Evolutionary conservation across 345 rosid genomes (phyloP).

Genomic region (Eucalyptus guilfoylei): DNA sequence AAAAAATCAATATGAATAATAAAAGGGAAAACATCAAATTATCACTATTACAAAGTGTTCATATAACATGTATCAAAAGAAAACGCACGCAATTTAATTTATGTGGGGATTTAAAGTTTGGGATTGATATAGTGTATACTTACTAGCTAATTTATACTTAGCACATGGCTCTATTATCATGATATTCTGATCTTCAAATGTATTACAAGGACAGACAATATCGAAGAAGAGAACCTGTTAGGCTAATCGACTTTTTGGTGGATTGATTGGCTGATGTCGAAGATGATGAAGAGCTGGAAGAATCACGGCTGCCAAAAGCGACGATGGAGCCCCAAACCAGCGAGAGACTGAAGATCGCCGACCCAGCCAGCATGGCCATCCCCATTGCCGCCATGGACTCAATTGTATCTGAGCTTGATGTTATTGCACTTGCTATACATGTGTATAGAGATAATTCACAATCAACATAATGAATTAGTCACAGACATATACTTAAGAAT

Average conservation of each 20-base stretch:
- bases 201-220: background rate
- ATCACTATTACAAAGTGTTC: background rate
- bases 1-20: background rate
- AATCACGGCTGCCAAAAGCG: slow-evolving; percentile 27
- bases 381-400: slow-evolving; percentile 17
- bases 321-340: slow-evolving; percentile 31
- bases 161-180: background rate
- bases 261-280: background rate
- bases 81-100: background rate
- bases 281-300: slow-evolving; percentile 3
- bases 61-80: background rate
- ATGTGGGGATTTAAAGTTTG: background rate
- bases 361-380: slow-evolving; percentile 38
- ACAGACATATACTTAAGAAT: background rate
- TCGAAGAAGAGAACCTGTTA: background rate
- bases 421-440: slow-evolving; percentile 6
- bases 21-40: background rate
- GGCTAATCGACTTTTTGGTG: background rate
- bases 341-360: slow-evolving; percentile 27
- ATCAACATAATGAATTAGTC: background rate
- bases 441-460: background rate
- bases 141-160: background rate
- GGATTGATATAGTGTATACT: background rate
- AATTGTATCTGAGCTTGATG: slow-evolving; percentile 10
- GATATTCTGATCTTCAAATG: background rate